A percentile compares a stretch with the other conserved stretches of the same genome.
Conservation (phyloP, 768 basidiomycete species). For the Kondoa subrosea region DNA sequence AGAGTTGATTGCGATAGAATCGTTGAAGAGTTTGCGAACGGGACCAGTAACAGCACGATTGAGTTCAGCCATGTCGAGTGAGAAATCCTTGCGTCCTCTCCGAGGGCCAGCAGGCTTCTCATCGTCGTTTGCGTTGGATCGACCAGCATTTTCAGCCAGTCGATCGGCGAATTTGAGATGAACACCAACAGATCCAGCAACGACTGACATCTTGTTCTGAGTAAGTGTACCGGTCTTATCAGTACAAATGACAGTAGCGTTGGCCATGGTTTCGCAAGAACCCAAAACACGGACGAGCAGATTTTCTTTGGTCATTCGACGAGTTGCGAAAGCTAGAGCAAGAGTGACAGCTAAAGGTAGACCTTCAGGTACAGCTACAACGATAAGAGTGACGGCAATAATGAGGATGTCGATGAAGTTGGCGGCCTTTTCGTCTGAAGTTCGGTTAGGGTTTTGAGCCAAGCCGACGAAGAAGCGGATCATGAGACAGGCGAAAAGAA, state of each 20-base stretch:
- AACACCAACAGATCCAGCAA: slow-evolving; percentile 85
- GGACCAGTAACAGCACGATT: slow-evolving; percentile 47
- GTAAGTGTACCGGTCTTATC: slow-evolving; percentile 96
- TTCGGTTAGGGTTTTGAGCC: slow-evolving; percentile 38
- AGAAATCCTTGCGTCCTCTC: slow-evolving; percentile 47
- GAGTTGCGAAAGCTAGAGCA: slow-evolving; percentile 90
- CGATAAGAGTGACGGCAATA: slow-evolving; percentile 79
- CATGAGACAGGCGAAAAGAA: slow-evolving; percentile 69
- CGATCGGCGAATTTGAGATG: slow-evolving; percentile 80
- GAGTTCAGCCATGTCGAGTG: slow-evolving; percentile 60
- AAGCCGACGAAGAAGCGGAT: slow-evolving; percentile 90
- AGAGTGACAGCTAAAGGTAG: slow-evolving; percentile 89
- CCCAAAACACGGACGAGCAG: slow-evolving; percentile 86
- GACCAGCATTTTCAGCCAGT: slow-evolving; percentile 51
- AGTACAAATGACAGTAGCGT: slow-evolving; percentile 84
- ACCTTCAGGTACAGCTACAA: slow-evolving; percentile 59
- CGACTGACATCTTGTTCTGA: slow-evolving; percentile 85
- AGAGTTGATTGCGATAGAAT: slow-evolving; percentile 74
- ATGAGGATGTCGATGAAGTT: slow-evolving; percentile 84
- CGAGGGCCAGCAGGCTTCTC: slow-evolving; percentile 13
- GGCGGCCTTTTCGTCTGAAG: slow-evolving; percentile 65
- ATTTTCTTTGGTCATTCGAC: slow-evolving; percentile 92
- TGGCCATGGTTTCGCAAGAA: slow-evolving; percentile 97
- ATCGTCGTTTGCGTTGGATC: slow-evolving; percentile 53
- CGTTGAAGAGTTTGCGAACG: slow-evolving; percentile 55